phyloP scores from a whole-genome alignment of 2,329 filamentous ascomycete species.

The Fusarium sp. region DNA sequence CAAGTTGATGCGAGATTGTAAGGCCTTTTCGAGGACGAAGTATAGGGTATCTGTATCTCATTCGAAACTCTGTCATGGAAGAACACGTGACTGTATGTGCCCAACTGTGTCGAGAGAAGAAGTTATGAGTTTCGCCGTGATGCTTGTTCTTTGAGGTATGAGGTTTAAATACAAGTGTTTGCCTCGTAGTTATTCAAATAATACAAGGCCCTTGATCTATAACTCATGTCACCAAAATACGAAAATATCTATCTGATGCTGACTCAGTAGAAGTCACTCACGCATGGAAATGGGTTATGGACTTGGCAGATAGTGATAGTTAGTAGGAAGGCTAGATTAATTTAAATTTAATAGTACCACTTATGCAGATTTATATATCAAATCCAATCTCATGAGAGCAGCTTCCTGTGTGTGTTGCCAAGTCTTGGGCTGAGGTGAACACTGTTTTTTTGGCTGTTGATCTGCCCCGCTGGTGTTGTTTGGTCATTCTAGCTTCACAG shows the following conservation, averaged over 20 bases:
- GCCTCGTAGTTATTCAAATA: background rate
- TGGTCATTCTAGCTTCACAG: slow-evolving; percentile 26
- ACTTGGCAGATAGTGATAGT: background rate
- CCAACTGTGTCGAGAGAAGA: too few species aligned
- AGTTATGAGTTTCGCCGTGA: background rate
- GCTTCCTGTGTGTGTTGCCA: background rate
- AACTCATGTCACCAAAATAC: background rate
- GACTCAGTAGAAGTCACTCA: background rate
- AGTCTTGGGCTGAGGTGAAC: background rate
- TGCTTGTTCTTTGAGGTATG: background rate
- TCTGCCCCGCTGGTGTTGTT: slow-evolving; percentile 25
- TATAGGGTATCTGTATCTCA: background rate
- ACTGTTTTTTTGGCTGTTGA: background rate
- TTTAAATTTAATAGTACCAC: background rate
- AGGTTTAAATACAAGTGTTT: background rate
- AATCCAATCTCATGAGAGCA: background rate
- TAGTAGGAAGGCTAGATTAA: background rate
- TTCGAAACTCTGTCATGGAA: background rate
- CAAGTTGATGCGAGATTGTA: background rate
- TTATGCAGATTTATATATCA: background rate
- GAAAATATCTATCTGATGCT: background rate
- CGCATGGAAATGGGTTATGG: background rate
- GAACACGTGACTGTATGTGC: background rate
- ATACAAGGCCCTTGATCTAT: background rate
- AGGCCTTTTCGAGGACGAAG: background rate